Conservation (phyloP, 345 rosid genomes). For the Acer yangbiense region DNA sequence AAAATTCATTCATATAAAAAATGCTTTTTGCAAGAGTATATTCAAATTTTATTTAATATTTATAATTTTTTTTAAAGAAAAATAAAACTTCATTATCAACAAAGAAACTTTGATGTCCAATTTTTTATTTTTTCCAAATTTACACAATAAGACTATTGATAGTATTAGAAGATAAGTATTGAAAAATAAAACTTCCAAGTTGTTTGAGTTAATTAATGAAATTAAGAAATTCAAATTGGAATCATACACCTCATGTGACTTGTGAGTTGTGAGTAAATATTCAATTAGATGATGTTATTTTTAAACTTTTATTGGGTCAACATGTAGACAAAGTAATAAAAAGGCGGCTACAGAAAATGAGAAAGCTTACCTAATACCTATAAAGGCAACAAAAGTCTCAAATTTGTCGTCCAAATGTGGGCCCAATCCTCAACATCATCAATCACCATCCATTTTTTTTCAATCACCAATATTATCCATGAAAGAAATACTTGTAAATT, state of each 20-base stretch:
- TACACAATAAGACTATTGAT: too few relatives aligned
- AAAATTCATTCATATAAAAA: too few relatives aligned
- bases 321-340: background rate
- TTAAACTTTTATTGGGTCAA: background rate
- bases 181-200: too few relatives aligned
- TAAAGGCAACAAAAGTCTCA: background rate
- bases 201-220: too few relatives aligned
- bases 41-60: background rate
- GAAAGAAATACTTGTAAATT: too few relatives aligned
- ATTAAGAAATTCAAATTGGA: too few relatives aligned
- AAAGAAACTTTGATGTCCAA: background rate
- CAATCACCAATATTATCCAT: background rate
- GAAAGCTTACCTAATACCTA: background rate
- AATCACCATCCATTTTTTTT: background rate
- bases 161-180: background rate
- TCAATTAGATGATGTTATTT: background rate
- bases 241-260: background rate
- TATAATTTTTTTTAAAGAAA: too few relatives aligned
- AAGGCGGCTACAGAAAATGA: background rate
- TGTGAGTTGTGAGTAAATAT: background rate
- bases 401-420: background rate
- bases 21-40: too few relatives aligned
- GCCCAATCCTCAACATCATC: background rate
- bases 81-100: background rate
- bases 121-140: too few relatives aligned